Evolutionary conservation across 2,329 filamentous ascomycete species (phyloP), one percentile per base, ranked within the genome.

Genomic region (Ophiostoma australiae): DNA sequence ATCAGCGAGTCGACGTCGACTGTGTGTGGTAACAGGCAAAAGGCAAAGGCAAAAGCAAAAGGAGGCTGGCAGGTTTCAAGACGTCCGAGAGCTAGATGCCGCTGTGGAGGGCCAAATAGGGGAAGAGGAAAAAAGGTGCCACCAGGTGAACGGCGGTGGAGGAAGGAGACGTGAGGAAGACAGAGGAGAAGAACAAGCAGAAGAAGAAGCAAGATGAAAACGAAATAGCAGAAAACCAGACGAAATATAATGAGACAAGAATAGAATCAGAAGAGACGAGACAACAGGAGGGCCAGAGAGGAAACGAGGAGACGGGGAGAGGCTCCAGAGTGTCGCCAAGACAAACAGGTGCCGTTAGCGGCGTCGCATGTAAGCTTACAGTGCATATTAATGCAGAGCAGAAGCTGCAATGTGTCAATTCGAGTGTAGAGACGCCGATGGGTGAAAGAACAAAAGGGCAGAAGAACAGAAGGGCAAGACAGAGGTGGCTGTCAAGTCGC

Each of bases 81-180:
- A 66, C n/a, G 63, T 15, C 61, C 63, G 35, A 66, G 63, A 66
- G 63, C 63, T 33, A 65, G 61, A 65, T 65, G 61, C 31, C 61
- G 61, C 63, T 66, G 63, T 66, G 63, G 63, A 66, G 63, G 63
- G 33, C 63, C 33, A 66, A 66, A 66, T 66, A 66, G 63, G 63
- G 63, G 63, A 66, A 66, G 63, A 66, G 63, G 63, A 66, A 66
- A 66, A 66, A 66, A 66, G 63, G 63, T 33, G 33, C 63, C 63
- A 44, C 37, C 27, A 37, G 44, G 31, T 33, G 31, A 3, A 39
- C 44, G 44, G 44, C 44, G n/a, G 44, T 48, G 17, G 44, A 48
- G 44, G 44, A 7, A 48, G 6, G 10, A n/a, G 65, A 44, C 20
- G 44, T 33, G 15, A 23, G 33, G 10, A 11, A 31, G 31, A 58